Evolutionary conservation across 306 rosid species (phyloP).

Genomic region (Vigna hirtella): DNA sequence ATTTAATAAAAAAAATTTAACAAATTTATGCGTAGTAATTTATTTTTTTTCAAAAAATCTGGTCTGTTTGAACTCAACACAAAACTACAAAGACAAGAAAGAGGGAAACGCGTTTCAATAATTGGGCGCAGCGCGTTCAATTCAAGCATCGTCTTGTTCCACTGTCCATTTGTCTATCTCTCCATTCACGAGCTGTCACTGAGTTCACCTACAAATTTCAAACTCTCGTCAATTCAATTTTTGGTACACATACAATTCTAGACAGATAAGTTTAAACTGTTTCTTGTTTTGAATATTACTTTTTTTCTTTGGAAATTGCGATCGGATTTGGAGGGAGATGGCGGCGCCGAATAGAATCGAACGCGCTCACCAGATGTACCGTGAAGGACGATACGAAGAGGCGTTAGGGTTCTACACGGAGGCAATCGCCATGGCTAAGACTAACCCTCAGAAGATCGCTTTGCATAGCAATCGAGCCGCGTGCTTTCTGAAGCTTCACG

Average conservation of each 20-base stretch:
- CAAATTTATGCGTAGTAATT: no score
- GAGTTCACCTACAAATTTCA: background rate
- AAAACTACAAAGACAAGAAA: background rate
- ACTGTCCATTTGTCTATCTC: background rate
- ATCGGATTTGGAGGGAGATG: slow-evolving; percentile 42
- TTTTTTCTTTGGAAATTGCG: background rate
- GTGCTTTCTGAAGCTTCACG: slow-evolving; percentile 85
- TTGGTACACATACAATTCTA: background rate
- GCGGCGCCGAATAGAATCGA: slow-evolving; percentile 91
- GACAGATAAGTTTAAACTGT: background rate
- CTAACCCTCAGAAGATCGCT: slow-evolving; percentile 79
- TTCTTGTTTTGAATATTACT: background rate
- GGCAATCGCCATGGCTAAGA: slow-evolving; percentile 74
- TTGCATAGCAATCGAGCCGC: slow-evolving; percentile 92
- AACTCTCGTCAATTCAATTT: background rate
- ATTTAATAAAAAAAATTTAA: no score
- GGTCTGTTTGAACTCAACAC: no score
- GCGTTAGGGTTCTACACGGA: slow-evolving; percentile 90
- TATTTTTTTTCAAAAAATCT: no score
- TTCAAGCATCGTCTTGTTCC: background rate
- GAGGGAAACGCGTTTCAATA: slow-evolving; percentile 20
- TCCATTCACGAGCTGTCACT: background rate
- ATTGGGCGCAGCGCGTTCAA: slow-evolving; percentile 18
- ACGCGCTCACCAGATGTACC: slow-evolving; percentile 84
- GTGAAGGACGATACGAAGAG: slow-evolving; percentile 77